Conservation (phyloP, 2,329 filamentous ascomycete species). For the Dendryphion nanum region DNA sequence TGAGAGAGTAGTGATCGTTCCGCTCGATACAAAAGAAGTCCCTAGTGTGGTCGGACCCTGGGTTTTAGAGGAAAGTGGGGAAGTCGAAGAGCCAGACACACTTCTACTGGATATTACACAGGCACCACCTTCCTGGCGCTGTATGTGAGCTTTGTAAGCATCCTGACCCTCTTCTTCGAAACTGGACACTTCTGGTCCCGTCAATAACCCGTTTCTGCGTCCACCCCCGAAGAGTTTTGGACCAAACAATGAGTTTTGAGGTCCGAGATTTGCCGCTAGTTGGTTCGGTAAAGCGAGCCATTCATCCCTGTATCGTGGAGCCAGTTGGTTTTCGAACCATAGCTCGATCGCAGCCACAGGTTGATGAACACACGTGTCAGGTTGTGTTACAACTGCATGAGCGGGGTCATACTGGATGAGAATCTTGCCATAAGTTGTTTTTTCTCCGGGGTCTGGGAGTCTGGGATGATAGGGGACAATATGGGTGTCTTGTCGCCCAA, state of each 20-base stretch:
- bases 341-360: constrained; percentile 4
- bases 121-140: constrained; percentile 2
- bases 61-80: constrained; percentile 1
- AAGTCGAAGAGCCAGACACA: no score
- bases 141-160: neutral
- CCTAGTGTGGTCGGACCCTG: constrained; percentile 3
- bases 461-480: neutral
- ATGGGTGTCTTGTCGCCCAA: constrained; percentile 1
- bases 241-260: no score
- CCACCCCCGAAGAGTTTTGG: neutral
- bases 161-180: constrained; percentile 3
- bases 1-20: neutral
- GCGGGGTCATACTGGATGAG: constrained; percentile 8
- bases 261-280: neutral
- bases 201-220: neutral
- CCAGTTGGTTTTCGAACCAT: constrained; percentile 3
- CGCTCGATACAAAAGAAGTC: constrained; percentile 2
- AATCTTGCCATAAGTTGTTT: constrained; percentile 1
- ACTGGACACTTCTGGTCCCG: no score
- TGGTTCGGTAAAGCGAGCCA: constrained; percentile 3
- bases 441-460: neutral
- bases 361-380: constrained; percentile 2
- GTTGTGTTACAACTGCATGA: neutral
- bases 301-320: constrained; percentile 1
- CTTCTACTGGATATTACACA: constrained; percentile 1